Evolutionary conservation across 345 rosid species (phyloP).

Genomic region (Anacardium occidentale): DNA sequence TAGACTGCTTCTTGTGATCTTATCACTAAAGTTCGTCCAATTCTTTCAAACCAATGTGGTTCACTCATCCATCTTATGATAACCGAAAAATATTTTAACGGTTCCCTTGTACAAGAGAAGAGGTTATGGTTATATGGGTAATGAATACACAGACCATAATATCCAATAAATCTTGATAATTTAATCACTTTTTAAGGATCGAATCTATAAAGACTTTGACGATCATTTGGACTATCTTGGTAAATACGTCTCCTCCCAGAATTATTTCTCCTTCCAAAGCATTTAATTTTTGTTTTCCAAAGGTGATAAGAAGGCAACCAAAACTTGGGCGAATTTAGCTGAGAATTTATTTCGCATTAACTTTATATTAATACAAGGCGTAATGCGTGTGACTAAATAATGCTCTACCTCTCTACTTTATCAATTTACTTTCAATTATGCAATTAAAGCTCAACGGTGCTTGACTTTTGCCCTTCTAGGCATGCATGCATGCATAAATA

Average conservation of each 20-base stretch:
- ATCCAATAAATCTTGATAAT: too few species aligned
- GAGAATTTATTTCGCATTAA: conserved; percentile 9
- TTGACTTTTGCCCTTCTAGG: conserved; percentile 32
- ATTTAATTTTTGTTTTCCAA: not conserved
- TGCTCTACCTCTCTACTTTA: not conserved
- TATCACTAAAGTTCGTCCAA: not conserved
- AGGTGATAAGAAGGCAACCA: not conserved
- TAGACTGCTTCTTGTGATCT: conserved; percentile 2
- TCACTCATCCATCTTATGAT: too few species aligned
- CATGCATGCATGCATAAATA: conserved; percentile 22
- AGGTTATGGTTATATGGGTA: too few species aligned
- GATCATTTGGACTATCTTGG: too few species aligned
- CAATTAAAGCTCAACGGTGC: conserved; percentile 12
- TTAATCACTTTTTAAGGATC: too few species aligned
- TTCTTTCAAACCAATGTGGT: too few species aligned
- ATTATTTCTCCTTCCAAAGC: not conserved
- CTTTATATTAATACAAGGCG: not conserved
- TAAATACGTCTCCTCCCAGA: too few species aligned
- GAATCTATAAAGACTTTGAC: too few species aligned
- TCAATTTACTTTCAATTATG: not conserved
- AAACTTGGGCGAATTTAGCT: not conserved
- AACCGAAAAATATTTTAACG: too few species aligned
- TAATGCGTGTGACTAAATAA: not conserved
- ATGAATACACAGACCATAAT: too few species aligned
- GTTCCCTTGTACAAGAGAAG: too few species aligned